Evolutionary conservation across 2,329 filamentous ascomycete genomes (phyloP), one percentile per base, ranked within the genome.

Genomic region (Aspergillus arachidicola): DNA sequence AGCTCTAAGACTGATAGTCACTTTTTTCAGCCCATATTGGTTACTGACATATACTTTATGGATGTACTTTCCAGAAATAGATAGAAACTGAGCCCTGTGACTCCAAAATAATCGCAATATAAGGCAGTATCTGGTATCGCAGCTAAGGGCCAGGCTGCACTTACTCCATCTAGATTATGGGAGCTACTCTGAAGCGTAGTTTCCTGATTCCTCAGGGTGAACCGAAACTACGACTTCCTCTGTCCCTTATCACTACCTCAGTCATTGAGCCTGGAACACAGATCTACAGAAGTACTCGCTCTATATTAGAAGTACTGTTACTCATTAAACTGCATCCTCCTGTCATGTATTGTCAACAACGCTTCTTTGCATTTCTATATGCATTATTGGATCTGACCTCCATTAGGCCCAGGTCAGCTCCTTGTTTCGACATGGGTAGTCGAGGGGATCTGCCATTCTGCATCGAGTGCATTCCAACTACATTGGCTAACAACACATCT

Each of bases 291-390:
- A 23, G 26, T 23, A 54, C 11, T 4, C 26, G n/a, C 19, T 21
- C n/a, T 54, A 23, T 36, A 11, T 16, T 54, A 54, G 12, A 36
- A 34, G 32, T 12, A 54, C 21, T 23, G 51, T 23, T 54, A 14
- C 12, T 34, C 12, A 36, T 16, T 36, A 1, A 12, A 16, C 5
- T 14, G 34, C 19, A 54, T 36, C 11, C 28, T 21, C 1, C 41
- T 34, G 50, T 26, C 51, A 60, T 62, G 60, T 36, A 62, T 57
- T 54, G 23, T 32, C 59, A 58, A 53, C 43, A 54, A 53, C 45
- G 30, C 32, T 28, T 60, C 51, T 21, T 62, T 48, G 51, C 51
- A n/a, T 30, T 30, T 7, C 46, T 16, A 45, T 60, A 50, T 62
- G 58, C 34, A 43, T 50, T 41, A 12, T 56, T 54, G 51, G 32